Conservation (phyloP, 495 filamentous ascomycete species). For the Talaromyces stipitatus region DNA sequence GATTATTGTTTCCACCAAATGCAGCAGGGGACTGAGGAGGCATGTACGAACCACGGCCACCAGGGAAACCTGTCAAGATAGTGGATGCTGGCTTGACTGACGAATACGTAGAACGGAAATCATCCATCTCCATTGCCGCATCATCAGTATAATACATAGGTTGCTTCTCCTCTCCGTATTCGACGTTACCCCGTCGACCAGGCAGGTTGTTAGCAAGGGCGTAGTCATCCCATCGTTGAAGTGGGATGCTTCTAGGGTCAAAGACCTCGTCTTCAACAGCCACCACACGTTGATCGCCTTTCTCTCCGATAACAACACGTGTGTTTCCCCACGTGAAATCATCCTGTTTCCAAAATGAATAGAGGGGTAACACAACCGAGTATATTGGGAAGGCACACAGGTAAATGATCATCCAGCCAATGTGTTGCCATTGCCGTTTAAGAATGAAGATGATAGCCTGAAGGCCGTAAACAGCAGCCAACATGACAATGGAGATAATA, state of each 20-base stretch:
- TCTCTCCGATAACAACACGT: conserved; percentile 90
- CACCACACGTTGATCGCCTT: conserved; percentile 80
- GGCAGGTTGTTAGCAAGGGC: conserved; percentile 85
- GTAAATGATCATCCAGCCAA: conserved; percentile 99
- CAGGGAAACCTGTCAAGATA: conserved; percentile 79
- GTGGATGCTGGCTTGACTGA: conserved; percentile 89
- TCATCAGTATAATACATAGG: conserved; percentile 53
- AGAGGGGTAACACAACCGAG: conserved; percentile 84
- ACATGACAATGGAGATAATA: conserved; percentile 75
- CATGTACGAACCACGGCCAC: conserved; percentile 58
- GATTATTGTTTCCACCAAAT: conserved; percentile 49
- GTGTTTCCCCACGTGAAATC: conserved; percentile 99
- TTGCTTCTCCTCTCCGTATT: conserved; percentile 55
- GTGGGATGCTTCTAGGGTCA: conserved; percentile 83
- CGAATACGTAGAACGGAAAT: conserved; percentile 94
- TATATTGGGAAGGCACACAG: conserved; percentile 89
- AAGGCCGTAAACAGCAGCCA: conserved; percentile 89
- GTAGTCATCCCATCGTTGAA: conserved; percentile 97
- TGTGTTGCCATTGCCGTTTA: conserved; percentile 92
- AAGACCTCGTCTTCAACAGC: conserved; percentile 83
- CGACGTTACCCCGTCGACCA: conserved; percentile 67
- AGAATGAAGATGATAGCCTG: conserved; percentile 94
- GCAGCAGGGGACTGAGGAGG: conserved; percentile 72
- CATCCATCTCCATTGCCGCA: conserved; percentile 81
- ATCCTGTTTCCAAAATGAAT: conserved; percentile 99